These are phyloP conservation scores for Solanum neorickii DNA, from an alignment of 257 asterid genomes.

Conservation along the genomic window DNA sequence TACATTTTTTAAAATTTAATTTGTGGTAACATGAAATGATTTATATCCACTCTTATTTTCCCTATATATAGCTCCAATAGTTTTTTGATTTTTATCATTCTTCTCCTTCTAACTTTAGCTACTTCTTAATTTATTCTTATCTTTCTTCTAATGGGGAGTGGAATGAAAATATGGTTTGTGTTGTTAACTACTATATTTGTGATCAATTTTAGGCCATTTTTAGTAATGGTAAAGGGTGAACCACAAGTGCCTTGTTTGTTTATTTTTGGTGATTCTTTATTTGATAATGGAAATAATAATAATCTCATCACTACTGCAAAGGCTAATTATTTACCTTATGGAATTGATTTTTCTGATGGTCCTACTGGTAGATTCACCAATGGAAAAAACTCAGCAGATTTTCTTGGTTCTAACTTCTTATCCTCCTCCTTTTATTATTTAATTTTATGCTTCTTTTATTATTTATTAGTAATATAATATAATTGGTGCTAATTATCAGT, in stretches of 20 bases:
- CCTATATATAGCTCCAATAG: background rate
- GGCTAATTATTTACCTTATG: slow-evolving; percentile 43
- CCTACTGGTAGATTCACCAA: slow-evolving; percentile 49
- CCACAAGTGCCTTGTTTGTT: slow-evolving; percentile 39
- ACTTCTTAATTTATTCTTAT: too few relatives aligned
- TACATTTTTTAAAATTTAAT: background rate
- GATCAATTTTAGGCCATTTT: background rate
- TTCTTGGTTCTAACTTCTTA: slow-evolving; percentile 11
- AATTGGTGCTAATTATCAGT: background rate
- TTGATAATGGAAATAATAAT: slow-evolving; percentile 58
- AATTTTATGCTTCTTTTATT: background rate
- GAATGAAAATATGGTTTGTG: background rate
- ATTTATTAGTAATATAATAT: background rate
- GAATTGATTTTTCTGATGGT: slow-evolving; percentile 39
- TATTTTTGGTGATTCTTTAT: slow-evolving; percentile 37
- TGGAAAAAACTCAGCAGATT: slow-evolving; percentile 24
- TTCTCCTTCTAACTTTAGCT: background rate
- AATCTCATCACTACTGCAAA: slow-evolving; percentile 18
- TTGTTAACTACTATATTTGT: background rate
- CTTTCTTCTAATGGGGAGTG: background rate
- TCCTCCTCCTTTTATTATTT: background rate
- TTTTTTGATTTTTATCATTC: background rate
- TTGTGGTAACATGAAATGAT: background rate
- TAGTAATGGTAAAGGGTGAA: background rate
- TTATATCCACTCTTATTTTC: background rate